Conservation (phyloP, 2,329 filamentous ascomycete genomes). For the Fusarium globosum region DNA sequence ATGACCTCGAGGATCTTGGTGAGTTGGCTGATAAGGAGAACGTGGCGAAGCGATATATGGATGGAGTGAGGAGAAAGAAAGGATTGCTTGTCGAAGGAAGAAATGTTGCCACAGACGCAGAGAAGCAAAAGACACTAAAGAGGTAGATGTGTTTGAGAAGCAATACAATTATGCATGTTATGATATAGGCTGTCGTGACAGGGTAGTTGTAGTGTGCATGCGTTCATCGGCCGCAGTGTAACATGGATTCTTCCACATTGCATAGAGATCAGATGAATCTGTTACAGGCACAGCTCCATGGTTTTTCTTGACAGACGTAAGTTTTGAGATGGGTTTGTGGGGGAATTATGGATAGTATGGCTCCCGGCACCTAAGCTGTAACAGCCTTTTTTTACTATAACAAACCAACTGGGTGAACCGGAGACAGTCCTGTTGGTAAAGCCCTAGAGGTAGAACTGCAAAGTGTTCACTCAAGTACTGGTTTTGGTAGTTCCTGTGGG, state of each 20-base stretch:
- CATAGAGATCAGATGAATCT: background rate
- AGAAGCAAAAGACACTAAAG: conserved; percentile 86
- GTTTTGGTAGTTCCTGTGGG: background rate
- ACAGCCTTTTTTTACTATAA: too few relatives aligned
- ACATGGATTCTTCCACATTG: background rate
- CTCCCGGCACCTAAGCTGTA: background rate
- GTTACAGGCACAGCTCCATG: background rate
- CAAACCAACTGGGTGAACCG: background rate
- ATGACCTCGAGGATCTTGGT: conserved; percentile 94
- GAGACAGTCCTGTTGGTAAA: background rate
- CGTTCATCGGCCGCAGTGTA: background rate
- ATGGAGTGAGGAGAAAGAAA: conserved; percentile 86
- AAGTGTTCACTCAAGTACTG: background rate
- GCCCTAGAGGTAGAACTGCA: background rate
- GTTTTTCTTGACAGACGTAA: background rate
- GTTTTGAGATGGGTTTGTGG: background rate
- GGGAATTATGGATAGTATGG: background rate
- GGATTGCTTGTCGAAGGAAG: conserved; percentile 85
- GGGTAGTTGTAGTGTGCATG: background rate
- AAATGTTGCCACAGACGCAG: conserved; percentile 83
- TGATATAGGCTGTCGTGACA: background rate
- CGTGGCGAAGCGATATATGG: conserved; percentile 96
- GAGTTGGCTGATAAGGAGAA: conserved; percentile 95
- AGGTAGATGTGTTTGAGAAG: conserved; percentile 52
- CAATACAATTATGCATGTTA: conserved; percentile 25